Evolutionary conservation across 148 eudicot genomes (phyloP).

Genomic region (Camellia lanceoleosa): DNA sequence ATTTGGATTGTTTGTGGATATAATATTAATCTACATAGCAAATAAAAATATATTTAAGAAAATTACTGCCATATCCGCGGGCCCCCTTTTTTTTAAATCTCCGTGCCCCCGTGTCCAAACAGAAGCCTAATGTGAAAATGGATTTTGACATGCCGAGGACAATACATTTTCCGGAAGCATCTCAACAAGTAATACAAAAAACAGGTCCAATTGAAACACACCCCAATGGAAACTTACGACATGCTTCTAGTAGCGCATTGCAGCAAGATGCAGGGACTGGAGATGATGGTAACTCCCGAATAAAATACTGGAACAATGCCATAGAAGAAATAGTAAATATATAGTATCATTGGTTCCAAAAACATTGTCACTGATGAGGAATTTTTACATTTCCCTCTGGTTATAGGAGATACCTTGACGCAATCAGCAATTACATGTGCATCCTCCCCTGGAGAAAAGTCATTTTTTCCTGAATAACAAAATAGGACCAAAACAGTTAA

Average conservation of each 20-base stretch:
- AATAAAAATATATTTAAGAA: too few species aligned
- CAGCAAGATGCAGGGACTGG: constrained; percentile 99
- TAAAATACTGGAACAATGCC: constrained; percentile 55
- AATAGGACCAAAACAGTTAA: background rate
- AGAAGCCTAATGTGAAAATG: background rate
- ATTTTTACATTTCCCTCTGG: background rate
- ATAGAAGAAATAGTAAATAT: constrained; percentile 17
- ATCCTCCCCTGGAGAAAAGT: constrained; percentile 79
- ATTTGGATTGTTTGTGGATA: too few species aligned
- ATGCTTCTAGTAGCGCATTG: constrained; percentile 90
- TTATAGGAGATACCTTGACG: constrained; percentile 38
- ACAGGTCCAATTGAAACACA: background rate
- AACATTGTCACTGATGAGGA: background rate
- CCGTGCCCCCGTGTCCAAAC: too few species aligned
- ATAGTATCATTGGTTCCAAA: background rate
- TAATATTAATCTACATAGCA: too few species aligned
- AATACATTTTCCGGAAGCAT: background rate
- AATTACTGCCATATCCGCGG: too few species aligned
- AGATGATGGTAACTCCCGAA: constrained; percentile 92
- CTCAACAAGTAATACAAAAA: background rate
- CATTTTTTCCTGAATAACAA: constrained; percentile 60
- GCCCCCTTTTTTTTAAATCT: too few species aligned
- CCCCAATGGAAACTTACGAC: constrained; percentile 53
- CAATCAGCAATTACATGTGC: constrained; percentile 91
- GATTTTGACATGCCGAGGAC: background rate